A percentile compares a stretch with the other conserved stretches of the same genome.
phyloP scores from a whole-genome alignment of 1,284 basidiomycete genomes.

The Ganoderma leucocontextum region DNA sequence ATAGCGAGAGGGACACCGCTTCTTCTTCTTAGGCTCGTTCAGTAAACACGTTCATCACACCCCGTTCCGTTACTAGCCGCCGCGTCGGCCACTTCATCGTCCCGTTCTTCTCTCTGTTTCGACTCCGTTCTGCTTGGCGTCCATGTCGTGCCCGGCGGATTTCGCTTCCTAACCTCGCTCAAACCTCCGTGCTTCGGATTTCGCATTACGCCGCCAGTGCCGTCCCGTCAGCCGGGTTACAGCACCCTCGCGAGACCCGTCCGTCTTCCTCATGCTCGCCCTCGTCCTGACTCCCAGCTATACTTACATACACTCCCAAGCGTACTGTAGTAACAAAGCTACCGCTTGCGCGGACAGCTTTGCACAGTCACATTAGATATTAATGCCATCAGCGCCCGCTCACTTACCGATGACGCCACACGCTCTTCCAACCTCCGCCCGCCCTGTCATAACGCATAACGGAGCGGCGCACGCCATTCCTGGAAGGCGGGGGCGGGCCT shows the following conservation, averaged over 20 bases:
- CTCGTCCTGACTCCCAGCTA: no score
- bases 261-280: no score
- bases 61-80: not conserved
- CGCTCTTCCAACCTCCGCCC: not conserved
- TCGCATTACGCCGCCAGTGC: not conserved
- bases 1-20: not conserved
- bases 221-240: not conserved
- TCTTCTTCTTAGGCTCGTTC: not conserved
- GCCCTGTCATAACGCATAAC: no score
- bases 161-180: not conserved
- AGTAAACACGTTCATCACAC: not conserved
- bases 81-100: not conserved
- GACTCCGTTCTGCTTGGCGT: not conserved
- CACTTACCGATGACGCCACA: not conserved
- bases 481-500: no score
- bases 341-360: not conserved
- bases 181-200: not conserved
- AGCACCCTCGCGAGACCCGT: not conserved
- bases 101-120: slow-evolving; percentile 6
- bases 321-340: not conserved
- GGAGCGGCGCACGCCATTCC: no score
- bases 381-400: not conserved
- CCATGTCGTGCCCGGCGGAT: not conserved
- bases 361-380: not conserved
- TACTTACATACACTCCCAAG: not conserved